phyloP scores from a whole-genome alignment of 345 rosid genomes.

The Citrus mangshanensis region DNA sequence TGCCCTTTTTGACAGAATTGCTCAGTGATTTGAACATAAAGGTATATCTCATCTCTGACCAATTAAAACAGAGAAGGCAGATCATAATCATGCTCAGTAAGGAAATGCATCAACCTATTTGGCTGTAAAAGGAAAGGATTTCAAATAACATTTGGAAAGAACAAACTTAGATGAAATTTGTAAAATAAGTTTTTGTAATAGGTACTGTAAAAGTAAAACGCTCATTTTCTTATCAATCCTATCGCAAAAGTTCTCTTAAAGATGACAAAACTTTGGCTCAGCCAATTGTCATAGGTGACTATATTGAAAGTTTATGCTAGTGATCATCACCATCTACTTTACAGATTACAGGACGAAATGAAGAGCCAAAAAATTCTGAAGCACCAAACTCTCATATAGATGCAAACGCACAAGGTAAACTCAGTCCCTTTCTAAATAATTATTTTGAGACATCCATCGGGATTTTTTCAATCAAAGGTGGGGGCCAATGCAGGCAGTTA shows the following conservation, averaged over 20 bases:
- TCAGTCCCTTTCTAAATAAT: neutral
- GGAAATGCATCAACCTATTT: neutral
- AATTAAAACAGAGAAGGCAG: neutral
- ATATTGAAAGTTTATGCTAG: neutral
- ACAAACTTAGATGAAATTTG: neutral
- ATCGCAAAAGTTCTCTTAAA: neutral
- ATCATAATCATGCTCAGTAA: neutral
- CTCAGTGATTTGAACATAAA: slow-evolving; percentile 42
- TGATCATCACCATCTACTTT: slow-evolving; percentile 16
- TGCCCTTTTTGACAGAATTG: slow-evolving; percentile 53
- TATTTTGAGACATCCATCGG: neutral
- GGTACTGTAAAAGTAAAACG: neutral
- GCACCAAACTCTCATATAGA: slow-evolving; percentile 26
- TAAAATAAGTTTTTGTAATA: neutral
- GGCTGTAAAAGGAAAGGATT: neutral
- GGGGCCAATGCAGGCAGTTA: neutral
- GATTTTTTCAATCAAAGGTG: neutral
- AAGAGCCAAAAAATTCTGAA: slow-evolving; percentile 34
- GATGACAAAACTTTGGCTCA: neutral
- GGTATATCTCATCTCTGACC: slow-evolving; percentile 39
- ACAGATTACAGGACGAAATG: slow-evolving; percentile 46
- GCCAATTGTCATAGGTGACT: neutral
- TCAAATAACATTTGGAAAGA: neutral
- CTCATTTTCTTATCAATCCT: neutral
- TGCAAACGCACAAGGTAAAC: slow-evolving; percentile 51